Evolutionary conservation across 2,329 filamentous ascomycete species (phyloP).

Genomic region (Fusarium luffae): DNA sequence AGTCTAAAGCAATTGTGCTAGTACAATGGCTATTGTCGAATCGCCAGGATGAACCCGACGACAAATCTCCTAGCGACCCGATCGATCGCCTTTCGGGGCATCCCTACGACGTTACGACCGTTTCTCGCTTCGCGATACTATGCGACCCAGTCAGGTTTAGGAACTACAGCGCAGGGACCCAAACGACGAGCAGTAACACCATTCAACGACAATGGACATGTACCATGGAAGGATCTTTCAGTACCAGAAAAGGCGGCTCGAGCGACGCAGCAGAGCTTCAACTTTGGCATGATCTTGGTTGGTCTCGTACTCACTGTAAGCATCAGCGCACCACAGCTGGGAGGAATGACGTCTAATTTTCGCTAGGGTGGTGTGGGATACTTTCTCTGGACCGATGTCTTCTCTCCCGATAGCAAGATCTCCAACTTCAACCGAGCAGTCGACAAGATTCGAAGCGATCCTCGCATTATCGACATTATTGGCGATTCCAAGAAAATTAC

Average conservation of each 20-base stretch:
- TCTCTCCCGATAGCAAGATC: constrained; percentile 86
- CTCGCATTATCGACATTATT: constrained; percentile 76
- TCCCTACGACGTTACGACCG: constrained; percentile 49
- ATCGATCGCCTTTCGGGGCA: constrained; percentile 45
- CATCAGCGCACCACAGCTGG: neutral
- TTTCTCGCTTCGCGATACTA: constrained; percentile 61
- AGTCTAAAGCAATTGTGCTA: constrained; percentile 29
- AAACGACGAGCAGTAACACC: constrained; percentile 80
- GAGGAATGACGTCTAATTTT: constrained; percentile 5
- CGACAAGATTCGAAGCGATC: constrained; percentile 78
- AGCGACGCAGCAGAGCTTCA: constrained; percentile 90
- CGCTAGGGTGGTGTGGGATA: constrained; percentile 78
- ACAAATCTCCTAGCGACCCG: constrained; percentile 53
- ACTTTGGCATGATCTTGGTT: constrained; percentile 80
- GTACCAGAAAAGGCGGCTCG: constrained; percentile 81
- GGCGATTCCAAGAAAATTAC: constrained; percentile 80
- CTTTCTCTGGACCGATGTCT: constrained; percentile 83
- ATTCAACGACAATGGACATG: constrained; percentile 84
- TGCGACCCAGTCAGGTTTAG: constrained; percentile 66
- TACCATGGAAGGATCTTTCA: constrained; percentile 84
- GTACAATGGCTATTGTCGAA: constrained; percentile 51
- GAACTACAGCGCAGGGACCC: constrained; percentile 54
- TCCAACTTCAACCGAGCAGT: constrained; percentile 90
- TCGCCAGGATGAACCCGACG: constrained; percentile 60
- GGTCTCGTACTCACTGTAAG: constrained; percentile 80